Evolutionary conservation across 2,329 filamentous ascomycete species (phyloP).

Genomic region (Sarocladium strictum): DNA sequence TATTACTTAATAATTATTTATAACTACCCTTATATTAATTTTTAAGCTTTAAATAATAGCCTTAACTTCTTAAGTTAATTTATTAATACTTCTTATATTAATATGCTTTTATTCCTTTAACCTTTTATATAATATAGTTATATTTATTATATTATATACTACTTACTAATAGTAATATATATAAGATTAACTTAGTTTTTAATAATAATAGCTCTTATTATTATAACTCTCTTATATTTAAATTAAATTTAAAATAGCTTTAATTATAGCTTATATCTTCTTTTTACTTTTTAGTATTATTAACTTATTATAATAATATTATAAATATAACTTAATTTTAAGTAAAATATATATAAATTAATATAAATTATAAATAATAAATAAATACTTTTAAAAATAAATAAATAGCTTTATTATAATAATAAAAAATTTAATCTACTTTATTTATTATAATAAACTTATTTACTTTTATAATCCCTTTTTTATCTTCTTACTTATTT

Average conservation of each 20-base stretch:
- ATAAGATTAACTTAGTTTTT: not conserved
- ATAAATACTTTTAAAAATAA: not conserved
- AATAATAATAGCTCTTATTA: not conserved
- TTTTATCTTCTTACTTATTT: too few species aligned
- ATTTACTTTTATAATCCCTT: too few species aligned
- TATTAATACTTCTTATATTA: not conserved
- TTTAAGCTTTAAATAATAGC: not conserved
- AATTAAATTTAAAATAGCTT: not conserved
- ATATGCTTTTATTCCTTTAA: not conserved
- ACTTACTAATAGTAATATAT: not conserved
- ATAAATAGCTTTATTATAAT: too few species aligned
- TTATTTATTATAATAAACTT: too few species aligned
- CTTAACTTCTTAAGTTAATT: not conserved
- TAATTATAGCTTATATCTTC: not conserved
- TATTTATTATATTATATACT: not conserved
- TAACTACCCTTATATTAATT: not conserved
- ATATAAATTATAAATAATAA: not conserved
- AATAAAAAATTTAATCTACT: too few species aligned
- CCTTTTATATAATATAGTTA: not conserved
- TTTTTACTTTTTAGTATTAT: not conserved
- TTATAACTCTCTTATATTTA: not conserved
- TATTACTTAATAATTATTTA: not conserved
- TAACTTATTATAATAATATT: not conserved
- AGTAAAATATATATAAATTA: not conserved
- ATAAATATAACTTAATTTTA: too few species aligned